Conservation (phyloP, 139 green algal genomes). For the Trebouxia sp. region DNA sequence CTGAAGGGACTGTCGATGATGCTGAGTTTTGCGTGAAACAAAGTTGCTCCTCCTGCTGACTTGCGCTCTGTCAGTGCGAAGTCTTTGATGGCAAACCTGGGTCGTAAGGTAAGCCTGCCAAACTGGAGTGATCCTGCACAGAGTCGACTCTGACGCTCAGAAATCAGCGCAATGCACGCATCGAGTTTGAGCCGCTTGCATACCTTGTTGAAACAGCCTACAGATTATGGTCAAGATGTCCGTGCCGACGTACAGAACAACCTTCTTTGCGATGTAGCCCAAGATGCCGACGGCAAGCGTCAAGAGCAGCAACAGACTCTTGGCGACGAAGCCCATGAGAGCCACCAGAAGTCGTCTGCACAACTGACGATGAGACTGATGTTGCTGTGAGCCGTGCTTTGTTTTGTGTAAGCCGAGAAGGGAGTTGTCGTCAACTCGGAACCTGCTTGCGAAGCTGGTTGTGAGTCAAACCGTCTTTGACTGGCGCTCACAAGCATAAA, state of each 20-base stretch:
- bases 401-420: too few relatives aligned
- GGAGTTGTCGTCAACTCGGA: too few relatives aligned
- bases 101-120: not conserved
- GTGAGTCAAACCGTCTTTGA: too few relatives aligned
- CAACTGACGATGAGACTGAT: too few relatives aligned
- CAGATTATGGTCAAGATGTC: not conserved
- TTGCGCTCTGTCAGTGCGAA: not conserved
- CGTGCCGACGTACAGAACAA: not conserved
- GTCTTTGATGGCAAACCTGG: not conserved
- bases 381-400: too few relatives aligned
- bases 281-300: not conserved
- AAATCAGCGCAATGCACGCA: too few relatives aligned
- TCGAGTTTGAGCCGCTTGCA: too few relatives aligned
- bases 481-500: too few relatives aligned
- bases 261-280: not conserved
- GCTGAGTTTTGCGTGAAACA: constrained; percentile 7
- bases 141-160: too few relatives aligned
- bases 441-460: too few relatives aligned
- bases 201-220: not conserved
- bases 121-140: not conserved
- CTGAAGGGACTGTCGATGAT: not conserved
- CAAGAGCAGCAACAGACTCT: not conserved
- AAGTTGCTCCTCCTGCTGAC: not conserved
- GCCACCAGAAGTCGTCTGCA: too few relatives aligned
- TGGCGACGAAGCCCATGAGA: not conserved